phyloP scores from a whole-genome alignment of 1,284 basidiomycete species.

The Microbotryum silenes-acaulis region DNA sequence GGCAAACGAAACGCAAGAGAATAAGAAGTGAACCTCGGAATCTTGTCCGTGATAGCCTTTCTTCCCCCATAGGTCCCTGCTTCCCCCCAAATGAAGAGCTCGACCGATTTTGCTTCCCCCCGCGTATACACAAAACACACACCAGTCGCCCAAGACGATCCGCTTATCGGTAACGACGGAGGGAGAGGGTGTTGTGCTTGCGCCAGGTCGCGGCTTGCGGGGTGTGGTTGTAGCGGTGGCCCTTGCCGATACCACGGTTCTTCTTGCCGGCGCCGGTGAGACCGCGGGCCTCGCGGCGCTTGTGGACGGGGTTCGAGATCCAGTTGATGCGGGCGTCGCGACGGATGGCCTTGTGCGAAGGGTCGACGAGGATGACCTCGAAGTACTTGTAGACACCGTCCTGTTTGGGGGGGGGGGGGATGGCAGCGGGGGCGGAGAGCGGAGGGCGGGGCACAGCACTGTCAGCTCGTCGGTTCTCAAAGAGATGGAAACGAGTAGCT shows the following conservation, averaged over 20 bases:
- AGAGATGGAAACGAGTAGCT: background rate
- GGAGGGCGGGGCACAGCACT: background rate
- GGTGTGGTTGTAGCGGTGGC: slow-evolving; percentile 88
- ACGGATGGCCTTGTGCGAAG: slow-evolving; percentile 59
- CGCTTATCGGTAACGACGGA: slow-evolving; percentile 20
- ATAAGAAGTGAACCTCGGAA: too few species aligned
- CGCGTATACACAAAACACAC: too few species aligned
- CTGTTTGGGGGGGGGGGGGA: background rate
- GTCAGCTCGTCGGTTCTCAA: too few species aligned
- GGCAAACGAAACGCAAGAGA: too few species aligned
- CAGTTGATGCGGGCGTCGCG: slow-evolving; percentile 97
- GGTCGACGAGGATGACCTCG: slow-evolving; percentile 97
- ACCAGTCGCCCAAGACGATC: too few species aligned
- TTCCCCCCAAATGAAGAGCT: too few species aligned
- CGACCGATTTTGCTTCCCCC: too few species aligned
- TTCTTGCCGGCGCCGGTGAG: slow-evolving; percentile 95
- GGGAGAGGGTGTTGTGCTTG: slow-evolving; percentile 73
- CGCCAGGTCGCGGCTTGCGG: slow-evolving; percentile 88
- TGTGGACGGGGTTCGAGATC: slow-evolving; percentile 98
- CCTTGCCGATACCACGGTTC: slow-evolving; percentile 93
- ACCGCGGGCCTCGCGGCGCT: slow-evolving; percentile 93
- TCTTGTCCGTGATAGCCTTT: too few species aligned
- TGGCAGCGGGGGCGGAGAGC: too few species aligned
- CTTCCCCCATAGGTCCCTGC: too few species aligned
- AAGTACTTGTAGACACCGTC: slow-evolving; percentile 99